Evolutionary conservation across 2,329 filamentous ascomycete genomes (phyloP).

Genomic region (Colletotrichum australisinense): DNA sequence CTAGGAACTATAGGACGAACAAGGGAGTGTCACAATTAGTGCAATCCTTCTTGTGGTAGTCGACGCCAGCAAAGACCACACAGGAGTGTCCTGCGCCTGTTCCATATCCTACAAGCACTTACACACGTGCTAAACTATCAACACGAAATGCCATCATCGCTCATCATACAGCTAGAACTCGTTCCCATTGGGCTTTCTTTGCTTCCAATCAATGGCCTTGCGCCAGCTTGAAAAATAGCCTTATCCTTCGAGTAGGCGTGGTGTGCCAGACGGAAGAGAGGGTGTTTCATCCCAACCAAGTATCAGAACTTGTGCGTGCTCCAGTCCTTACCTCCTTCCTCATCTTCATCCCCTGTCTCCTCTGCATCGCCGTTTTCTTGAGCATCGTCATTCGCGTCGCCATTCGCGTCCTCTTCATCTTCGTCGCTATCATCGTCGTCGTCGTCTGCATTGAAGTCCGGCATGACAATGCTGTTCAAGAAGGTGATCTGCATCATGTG

Average conservation of each 20-base stretch:
- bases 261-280: too few relatives aligned
- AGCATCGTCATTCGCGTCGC: slow-evolving; percentile 34
- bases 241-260: not conserved
- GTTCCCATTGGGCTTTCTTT: not conserved
- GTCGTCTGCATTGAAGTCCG: slow-evolving; percentile 65
- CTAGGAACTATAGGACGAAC: not conserved
- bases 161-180: not conserved
- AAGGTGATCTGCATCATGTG: slow-evolving; percentile 68
- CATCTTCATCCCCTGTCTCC: slow-evolving; percentile 36
- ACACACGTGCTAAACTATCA: not conserved
- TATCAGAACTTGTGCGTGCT: slow-evolving; percentile 32
- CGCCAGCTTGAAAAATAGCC: not conserved
- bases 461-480: slow-evolving; percentile 79
- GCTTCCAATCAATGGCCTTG: not conserved
- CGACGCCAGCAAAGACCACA: not conserved
- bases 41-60: not conserved
- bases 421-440: slow-evolving; percentile 53
- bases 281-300: not conserved
- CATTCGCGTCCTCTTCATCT: slow-evolving; percentile 39
- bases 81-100: not conserved
- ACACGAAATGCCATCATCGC: not conserved
- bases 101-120: not conserved
- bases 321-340: slow-evolving; percentile 28
- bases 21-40: not conserved
- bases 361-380: slow-evolving; percentile 20